Base-by-base conservation (phyloP, 345 rosid genomes). In the Psidium friedrichsthalianum region DNA sequence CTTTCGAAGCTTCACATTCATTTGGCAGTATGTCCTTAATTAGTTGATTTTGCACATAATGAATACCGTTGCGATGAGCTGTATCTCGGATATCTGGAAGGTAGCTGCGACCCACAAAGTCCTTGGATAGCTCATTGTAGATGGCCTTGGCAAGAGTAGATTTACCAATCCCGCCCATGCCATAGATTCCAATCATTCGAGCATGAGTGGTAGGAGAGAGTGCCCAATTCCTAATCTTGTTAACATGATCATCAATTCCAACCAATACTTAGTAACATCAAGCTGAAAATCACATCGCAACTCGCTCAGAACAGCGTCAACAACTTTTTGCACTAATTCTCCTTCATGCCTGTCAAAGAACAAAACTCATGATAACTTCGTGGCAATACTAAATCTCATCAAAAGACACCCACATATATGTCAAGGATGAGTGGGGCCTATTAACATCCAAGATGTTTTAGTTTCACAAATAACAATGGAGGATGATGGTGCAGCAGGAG, bases 1-100 rank as follows among this genome's bases (percentile, higher is more conserved):
- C 32, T 5, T 11, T n/a, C 2, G 2, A 2, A 25, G 11, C 15
- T 5, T 0, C 6, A 25, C 4, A 0, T 25, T 11, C 29, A 5
- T 5, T 11, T 5, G 0, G 32, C 0, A 5, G 3, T 11, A 57
- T 57, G 2, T 57, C 64, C 32, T 11, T 57, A 25, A 57, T 11
- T 11, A 57, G 16, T 11, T 1, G 15, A 25, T 57, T 11, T 11
- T 57, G 64, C 11, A 58, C 7, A 2, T 58, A 1, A 11, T 0
- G 32, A 11, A 58, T n/a, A 5, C 32, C 32, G 0, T 5, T 11
- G 8, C 0, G 15, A 1, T 5, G 18, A 52, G 54, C 2, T 12
- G 1, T n/a, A 11, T 58, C 69, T 0, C 69, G 32, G 0, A 58
- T 25, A 58, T 58, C 16, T 1, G 5, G 1, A 29, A 61, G 5